Evolutionary conservation across 208 protist genomes (phyloP), one percentile per base, ranked within the genome.

Genomic region (Wallacemonas sp.): DNA sequence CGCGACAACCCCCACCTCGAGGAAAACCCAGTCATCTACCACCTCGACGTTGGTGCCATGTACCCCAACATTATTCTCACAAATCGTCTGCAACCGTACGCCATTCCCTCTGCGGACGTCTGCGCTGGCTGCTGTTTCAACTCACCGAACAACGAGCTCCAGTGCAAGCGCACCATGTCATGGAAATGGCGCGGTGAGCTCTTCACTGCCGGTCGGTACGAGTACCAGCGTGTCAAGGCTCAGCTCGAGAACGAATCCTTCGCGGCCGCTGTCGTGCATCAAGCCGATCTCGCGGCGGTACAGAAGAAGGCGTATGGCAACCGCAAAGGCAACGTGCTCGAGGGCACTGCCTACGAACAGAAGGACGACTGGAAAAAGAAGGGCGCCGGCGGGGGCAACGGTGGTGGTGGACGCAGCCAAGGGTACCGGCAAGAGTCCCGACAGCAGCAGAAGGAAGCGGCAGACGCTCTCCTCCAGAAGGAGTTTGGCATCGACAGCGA

Each of bases 31-130:
- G 64, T 99, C 19, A 99, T 99, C 46, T 99, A 99, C 73, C 99
- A 99, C 83, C 77, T 99, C 1, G 99, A 99, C 67, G 99, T 99
- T 4, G 92, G 90, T 24, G 99, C 99, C 27, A 99, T 99, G 99
- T 99, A 99, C 88, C 99, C 99, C 0, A 99, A 99, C 78, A 99
- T 99, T 79, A 99, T 99, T 72, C 80, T 99, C 12, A 99, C 99
- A 0, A 99, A 99, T 71, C 86, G 99, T 37, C 92, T 99, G 8
- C 98, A 99, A 79, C 98, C 98, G 24, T 92, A 96, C 63, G 93
- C 98, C 12, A 95, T 99, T 38, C 93, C 98, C 1, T 84, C 87
- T 46, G 85, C 98, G n/a, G 82, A 95, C 30, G 93, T 92, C 5
- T 99, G 99, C 83, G 96, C 98, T 0, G 84, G 81, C 1, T 99